Evolutionary conservation across 1,139 yeast species (phyloP).

Genomic region (Nakaseomyces sp.): DNA sequence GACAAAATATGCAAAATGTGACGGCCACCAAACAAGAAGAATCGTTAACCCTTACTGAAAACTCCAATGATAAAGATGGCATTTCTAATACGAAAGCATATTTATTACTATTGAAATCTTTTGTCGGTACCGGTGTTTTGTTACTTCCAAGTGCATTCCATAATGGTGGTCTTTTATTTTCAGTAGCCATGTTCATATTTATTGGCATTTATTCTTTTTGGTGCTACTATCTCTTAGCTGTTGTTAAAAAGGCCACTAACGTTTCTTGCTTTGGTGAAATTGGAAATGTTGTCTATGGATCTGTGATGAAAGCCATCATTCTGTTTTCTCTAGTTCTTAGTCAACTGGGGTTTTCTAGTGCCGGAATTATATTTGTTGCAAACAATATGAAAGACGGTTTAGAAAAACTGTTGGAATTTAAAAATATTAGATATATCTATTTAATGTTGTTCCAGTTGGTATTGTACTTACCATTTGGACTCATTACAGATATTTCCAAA

Average conservation of each 20-base stretch:
- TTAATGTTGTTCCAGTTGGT: slow-evolving; percentile 50
- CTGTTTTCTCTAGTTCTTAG: slow-evolving; percentile 55
- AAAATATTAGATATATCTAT: slow-evolving; percentile 31
- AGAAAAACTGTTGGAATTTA: slow-evolving; percentile 37
- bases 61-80: slow-evolving; percentile 36
- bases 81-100: slow-evolving; percentile 63
- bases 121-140: slow-evolving; percentile 70
- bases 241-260: slow-evolving; percentile 47
- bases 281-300: slow-evolving; percentile 56
- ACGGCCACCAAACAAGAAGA: neutral
- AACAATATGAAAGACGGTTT: slow-evolving; percentile 57
- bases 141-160: slow-evolving; percentile 65
- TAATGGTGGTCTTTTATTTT: slow-evolving; percentile 63
- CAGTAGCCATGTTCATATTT: slow-evolving; percentile 41
- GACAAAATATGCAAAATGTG: neutral
- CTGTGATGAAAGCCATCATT: slow-evolving; percentile 48
- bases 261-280: slow-evolving; percentile 72
- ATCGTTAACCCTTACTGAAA: neutral
- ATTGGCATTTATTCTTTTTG: slow-evolving; percentile 63
- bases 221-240: slow-evolving; percentile 57
- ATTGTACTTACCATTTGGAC: slow-evolving; percentile 56
- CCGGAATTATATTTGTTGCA: slow-evolving; percentile 68
- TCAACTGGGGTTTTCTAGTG: slow-evolving; percentile 71
- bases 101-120: slow-evolving; percentile 57
- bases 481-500: slow-evolving; percentile 64